A percentile compares a stretch with the other conserved stretches of the same genome.
These are phyloP conservation scores for Aspergillus sp. DNA, from an alignment of 2,329 filamentous ascomycete genomes.

Conservation along the genomic window DNA sequence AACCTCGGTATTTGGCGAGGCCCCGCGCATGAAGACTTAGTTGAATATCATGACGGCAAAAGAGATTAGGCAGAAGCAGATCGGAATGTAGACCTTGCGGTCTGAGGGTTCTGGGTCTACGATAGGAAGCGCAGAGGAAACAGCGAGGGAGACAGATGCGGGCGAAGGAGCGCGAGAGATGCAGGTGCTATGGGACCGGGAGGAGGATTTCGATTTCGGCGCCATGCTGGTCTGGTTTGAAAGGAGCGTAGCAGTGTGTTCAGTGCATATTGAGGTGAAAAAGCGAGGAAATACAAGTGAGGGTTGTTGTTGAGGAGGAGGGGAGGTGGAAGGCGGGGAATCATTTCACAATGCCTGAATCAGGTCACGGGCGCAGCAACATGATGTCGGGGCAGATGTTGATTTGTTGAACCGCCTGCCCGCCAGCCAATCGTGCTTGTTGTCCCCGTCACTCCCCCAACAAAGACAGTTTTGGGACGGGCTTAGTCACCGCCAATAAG, in stretches of 20 bases:
- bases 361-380: neutral
- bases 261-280: neutral
- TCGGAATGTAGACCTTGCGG: slow-evolving; percentile 35
- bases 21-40: slow-evolving; percentile 15
- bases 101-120: slow-evolving; percentile 29
- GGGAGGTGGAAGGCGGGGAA: neutral
- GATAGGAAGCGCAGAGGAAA: slow-evolving; percentile 6
- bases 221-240: slow-evolving; percentile 14
- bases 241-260: neutral
- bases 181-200: slow-evolving; percentile 12
- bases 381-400: neutral
- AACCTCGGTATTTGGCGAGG: neutral
- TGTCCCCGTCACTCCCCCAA: slow-evolving; percentile 3
- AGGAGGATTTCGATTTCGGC: slow-evolving; percentile 16
- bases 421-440: slow-evolving; percentile 1
- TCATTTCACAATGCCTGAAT: neutral
- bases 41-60: slow-evolving; percentile 40
- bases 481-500: neutral
- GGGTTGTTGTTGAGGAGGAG: slow-evolving; percentile 3
- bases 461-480: neutral
- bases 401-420: slow-evolving; percentile 4
- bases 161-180: slow-evolving; percentile 15
- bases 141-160: slow-evolving; percentile 4
- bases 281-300: neutral
- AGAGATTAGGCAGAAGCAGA: slow-evolving; percentile 39